Base-by-base conservation (phyloP, 768 basidiomycete species). In the Lentinula sp. region DNA sequence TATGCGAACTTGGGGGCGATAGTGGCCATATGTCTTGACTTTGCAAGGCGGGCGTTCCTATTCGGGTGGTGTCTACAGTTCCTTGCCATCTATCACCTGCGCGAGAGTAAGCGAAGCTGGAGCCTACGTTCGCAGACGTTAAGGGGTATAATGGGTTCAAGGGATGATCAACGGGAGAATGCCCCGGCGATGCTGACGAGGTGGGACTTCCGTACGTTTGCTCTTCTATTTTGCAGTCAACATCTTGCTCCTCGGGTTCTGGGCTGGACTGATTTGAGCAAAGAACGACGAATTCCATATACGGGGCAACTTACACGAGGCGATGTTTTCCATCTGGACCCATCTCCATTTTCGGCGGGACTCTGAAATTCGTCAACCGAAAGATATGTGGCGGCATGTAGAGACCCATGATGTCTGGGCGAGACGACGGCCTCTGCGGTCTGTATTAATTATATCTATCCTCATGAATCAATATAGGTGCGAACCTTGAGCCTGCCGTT, bases 371-470 rank as follows among this genome's bases (percentile, higher is more conserved):
- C 16, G 89, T 87, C 37, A 88, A 78, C 49, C 88, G 84, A 69
- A 94, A 87, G 64, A 92, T 86, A 61, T 89, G 85, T 6, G 87
- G 83, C 4, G 87, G 85, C 76, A 95, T 89, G 54, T 81, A 80
- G 4, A 94, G 75, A 21, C 76, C 71, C 78, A 87, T 87, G 63
- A 95, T 86, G 65, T 94, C 90, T 6, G 81, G 76, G 32, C 88
- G 78, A 46, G 78, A 80, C 0, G 87, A 87, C 1, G 92, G 92
- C 42, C 84, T 78, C 74, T 88, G 75, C 4, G 65, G 21, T 52
- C 31, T 11, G 60, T 11, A 16, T 31, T 13, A 37, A 54, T 66
- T 40, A 69, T 23, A 28, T 40, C 45, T 31, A 46, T 34, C 11
- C 48, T 43, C 62, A 50, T 4, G 43, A 46, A 9, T 11, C 9